Evolutionary conservation across 768 basidiomycete genomes (phyloP).

Genomic region (Mycena metata): DNA sequence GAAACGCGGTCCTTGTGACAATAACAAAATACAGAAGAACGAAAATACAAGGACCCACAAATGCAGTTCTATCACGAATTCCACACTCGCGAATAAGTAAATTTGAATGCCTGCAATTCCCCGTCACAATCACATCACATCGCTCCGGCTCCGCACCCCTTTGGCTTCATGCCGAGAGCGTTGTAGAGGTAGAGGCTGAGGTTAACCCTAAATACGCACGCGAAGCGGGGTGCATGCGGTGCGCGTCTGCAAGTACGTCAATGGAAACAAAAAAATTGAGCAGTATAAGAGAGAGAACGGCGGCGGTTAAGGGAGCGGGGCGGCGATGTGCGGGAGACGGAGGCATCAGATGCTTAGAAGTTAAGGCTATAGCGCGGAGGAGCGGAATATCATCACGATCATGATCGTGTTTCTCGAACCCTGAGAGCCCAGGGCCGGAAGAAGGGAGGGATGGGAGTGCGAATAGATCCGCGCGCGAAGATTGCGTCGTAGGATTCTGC

Average conservation of each 20-base stretch:
- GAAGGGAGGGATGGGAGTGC: not conserved
- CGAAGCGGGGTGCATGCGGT: constrained; percentile 2
- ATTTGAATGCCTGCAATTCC: not conserved
- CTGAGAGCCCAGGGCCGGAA: not conserved
- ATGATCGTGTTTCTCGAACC: constrained; percentile 11
- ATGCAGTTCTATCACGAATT: not conserved
- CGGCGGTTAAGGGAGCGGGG: not conserved
- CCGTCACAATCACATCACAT: constrained; percentile 13
- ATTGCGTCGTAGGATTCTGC: too few species aligned
- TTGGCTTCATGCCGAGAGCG: constrained; percentile 5
- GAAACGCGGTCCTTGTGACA: not conserved
- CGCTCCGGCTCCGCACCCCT: constrained; percentile 5
- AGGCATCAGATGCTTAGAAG: too few species aligned
- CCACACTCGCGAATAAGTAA: not conserved
- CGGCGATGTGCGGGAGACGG: not conserved
- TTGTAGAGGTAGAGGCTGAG: not conserved
- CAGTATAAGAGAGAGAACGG: not conserved
- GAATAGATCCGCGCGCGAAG: constrained; percentile 17
- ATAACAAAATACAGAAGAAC: not conserved
- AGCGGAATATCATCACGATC: not conserved
- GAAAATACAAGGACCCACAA: constrained; percentile 1
- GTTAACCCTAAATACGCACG: not conserved
- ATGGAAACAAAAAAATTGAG: not conserved
- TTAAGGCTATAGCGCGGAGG: too few species aligned
- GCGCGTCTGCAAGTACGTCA: not conserved